Percentiles rank a stretch among this genome's conserved stretches.
These are phyloP conservation scores for Penicillium sp. DNA, from an alignment of 2,329 filamentous ascomycete genomes.

Conservation along the genomic window DNA sequence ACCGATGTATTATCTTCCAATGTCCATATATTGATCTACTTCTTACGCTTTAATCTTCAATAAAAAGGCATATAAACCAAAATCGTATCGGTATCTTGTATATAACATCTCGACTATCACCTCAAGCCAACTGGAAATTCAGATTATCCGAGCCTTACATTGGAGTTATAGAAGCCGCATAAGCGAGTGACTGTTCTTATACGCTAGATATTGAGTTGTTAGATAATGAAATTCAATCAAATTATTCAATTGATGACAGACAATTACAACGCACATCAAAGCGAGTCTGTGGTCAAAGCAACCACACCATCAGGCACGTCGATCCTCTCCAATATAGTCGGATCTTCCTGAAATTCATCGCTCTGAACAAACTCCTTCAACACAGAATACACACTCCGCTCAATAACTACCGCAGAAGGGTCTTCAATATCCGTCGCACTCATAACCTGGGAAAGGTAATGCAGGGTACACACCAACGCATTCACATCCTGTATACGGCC, in stretches of 20 bases:
- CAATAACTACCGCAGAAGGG: conserved; percentile 11
- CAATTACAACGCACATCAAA: background rate
- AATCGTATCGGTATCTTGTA: no score
- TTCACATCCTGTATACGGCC: background rate
- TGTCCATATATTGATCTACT: no score
- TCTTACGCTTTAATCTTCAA: no score
- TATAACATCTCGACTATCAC: no score
- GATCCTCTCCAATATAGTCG: conserved; percentile 10
- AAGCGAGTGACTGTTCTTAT: background rate
- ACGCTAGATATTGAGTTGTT: no score
- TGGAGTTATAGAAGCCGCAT: background rate
- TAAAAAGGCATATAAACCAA: no score
- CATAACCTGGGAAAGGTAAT: conserved; percentile 14
- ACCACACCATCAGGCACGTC: conserved; percentile 12
- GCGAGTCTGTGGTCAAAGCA: background rate
- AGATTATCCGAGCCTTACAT: no score
- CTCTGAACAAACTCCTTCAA: conserved; percentile 12
- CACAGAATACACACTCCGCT: conserved; percentile 12
- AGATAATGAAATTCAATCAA: no score
- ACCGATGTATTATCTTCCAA: no score
- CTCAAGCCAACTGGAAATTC: no score
- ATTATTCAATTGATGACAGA: background rate
- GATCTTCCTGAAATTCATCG: conserved; percentile 10
- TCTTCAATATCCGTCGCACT: background rate
- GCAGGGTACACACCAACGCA: conserved; percentile 1